Evolutionary conservation across 768 basidiomycete genomes (phyloP).

Genomic region (Leucosporidium scottii): DNA sequence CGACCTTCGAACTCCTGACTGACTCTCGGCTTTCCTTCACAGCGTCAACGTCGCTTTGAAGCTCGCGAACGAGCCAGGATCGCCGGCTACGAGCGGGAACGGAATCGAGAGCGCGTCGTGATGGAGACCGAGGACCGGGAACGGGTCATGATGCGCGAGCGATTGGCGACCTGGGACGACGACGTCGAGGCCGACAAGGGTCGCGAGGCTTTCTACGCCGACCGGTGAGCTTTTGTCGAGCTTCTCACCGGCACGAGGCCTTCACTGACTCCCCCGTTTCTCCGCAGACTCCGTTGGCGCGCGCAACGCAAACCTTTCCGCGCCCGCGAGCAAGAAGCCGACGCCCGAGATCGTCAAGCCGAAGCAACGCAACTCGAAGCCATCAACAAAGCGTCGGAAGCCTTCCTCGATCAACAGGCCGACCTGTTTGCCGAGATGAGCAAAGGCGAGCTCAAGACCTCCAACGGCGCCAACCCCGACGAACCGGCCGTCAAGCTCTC

Average conservation of each 20-base stretch:
- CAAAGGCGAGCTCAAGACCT: too few relatives aligned
- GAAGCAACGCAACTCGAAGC: conserved; percentile 84
- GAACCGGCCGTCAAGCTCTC: conserved; percentile 32
- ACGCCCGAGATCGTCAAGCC: conserved; percentile 69
- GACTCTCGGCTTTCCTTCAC: neutral
- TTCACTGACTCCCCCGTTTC: neutral
- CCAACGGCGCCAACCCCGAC: neutral
- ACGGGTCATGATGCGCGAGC: conserved; percentile 53
- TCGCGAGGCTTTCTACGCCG: conserved; percentile 84
- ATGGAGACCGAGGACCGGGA: conserved; percentile 74
- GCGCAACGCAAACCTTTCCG: conserved; percentile 63
- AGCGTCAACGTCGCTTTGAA: conserved; percentile 94
- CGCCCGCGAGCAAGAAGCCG: conserved; percentile 70
- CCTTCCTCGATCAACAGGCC: conserved; percentile 55
- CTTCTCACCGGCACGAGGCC: neutral
- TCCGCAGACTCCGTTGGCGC: conserved; percentile 72
- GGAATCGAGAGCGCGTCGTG: conserved; percentile 50
- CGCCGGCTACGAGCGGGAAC: conserved; percentile 43
- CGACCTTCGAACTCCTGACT: neutral
- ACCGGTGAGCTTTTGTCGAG: conserved; percentile 56
- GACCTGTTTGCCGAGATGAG: conserved; percentile 30
- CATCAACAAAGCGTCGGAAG: conserved; percentile 81
- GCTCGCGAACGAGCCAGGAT: conserved; percentile 78
- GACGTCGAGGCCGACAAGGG: conserved; percentile 91
- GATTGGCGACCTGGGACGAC: conserved; percentile 67